These are phyloP conservation scores for Lipomyces starkeyi DNA, from an alignment of 805 yeast genomes.

Conservation along the genomic window DNA sequence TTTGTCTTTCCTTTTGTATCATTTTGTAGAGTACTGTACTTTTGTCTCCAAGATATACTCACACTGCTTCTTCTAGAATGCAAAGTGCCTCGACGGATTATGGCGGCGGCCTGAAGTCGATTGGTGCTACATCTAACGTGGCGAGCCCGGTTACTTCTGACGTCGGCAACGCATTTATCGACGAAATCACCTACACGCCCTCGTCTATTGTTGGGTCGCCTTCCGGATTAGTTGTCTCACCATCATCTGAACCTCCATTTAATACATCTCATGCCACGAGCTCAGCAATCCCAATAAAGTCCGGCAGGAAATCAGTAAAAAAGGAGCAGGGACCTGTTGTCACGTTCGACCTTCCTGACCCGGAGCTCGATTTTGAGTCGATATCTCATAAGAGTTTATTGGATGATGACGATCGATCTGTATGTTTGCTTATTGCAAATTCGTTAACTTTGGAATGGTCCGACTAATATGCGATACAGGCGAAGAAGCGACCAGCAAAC, in stretches of 20 bases:
- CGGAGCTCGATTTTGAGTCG: slow-evolving; percentile 26
- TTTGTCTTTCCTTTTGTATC: too few species aligned
- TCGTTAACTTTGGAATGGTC: not conserved
- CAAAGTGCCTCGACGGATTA: not conserved
- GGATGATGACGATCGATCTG: slow-evolving; percentile 35
- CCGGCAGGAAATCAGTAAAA: slow-evolving; percentile 7
- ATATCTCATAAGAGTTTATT: slow-evolving; percentile 21
- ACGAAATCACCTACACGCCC: slow-evolving; percentile 40
- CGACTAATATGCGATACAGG: slow-evolving; percentile 7
- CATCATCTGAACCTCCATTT: slow-evolving; percentile 24
- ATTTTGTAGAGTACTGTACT: too few species aligned
- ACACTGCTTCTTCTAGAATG: slow-evolving; percentile 7
- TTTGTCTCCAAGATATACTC: not conserved
- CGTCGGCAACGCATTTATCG: slow-evolving; percentile 34
- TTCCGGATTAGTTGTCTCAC: slow-evolving; percentile 29
- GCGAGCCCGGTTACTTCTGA: slow-evolving; percentile 30
- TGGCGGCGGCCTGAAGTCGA: slow-evolving; percentile 19
- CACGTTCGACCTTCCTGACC: slow-evolving; percentile 19
- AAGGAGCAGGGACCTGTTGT: slow-evolving; percentile 11
- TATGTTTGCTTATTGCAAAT: not conserved
- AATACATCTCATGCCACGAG: slow-evolving; percentile 28
- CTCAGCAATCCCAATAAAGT: slow-evolving; percentile 33
- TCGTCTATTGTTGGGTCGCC: slow-evolving; percentile 41
- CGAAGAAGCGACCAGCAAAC: slow-evolving; percentile 39
- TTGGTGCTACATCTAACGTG: slow-evolving; percentile 10